phyloP scores from a whole-genome alignment of 768 basidiomycete species.

The Phylloporus sp. region DNA sequence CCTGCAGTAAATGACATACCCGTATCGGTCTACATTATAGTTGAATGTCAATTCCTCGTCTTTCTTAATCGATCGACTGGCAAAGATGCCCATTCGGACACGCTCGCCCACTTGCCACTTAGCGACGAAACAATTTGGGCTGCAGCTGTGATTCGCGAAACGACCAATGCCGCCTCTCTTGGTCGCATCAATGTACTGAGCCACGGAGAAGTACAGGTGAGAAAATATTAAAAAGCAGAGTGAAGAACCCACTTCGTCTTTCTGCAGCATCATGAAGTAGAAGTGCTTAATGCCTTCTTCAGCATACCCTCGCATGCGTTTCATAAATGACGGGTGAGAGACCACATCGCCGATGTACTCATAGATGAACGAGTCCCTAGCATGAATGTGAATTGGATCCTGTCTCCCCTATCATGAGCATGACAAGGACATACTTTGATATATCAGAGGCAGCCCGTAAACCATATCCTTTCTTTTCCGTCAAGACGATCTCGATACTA shows the following conservation, averaged over 20 bases:
- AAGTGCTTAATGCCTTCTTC: conserved; percentile 93
- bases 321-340: conserved; percentile 78
- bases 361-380: conserved; percentile 89
- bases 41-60: conserved; percentile 96
- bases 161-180: conserved; percentile 95
- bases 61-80: conserved; percentile 72
- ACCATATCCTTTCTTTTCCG: conserved; percentile 95
- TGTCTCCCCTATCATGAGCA: background rate
- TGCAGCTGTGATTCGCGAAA: conserved; percentile 97
- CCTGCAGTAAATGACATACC: conserved; percentile 50
- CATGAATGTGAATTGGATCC: conserved; percentile 6
- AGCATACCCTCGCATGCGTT: conserved; percentile 91
- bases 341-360: conserved; percentile 99
- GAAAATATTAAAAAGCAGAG: background rate
- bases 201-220: background rate
- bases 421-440: conserved; percentile 48
- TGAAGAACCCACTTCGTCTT: conserved; percentile 75
- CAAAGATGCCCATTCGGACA: conserved; percentile 97
- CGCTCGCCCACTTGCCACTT: conserved; percentile 92
- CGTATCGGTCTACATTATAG: conserved; percentile 99
- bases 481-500: conserved; percentile 83
- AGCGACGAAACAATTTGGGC: conserved; percentile 95
- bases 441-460: conserved; percentile 72
- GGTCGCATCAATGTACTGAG: conserved; percentile 94
- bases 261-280: conserved; percentile 99